Conservation (phyloP, 2,329 filamentous ascomycete genomes). For the Canariomyces notabilis region DNA sequence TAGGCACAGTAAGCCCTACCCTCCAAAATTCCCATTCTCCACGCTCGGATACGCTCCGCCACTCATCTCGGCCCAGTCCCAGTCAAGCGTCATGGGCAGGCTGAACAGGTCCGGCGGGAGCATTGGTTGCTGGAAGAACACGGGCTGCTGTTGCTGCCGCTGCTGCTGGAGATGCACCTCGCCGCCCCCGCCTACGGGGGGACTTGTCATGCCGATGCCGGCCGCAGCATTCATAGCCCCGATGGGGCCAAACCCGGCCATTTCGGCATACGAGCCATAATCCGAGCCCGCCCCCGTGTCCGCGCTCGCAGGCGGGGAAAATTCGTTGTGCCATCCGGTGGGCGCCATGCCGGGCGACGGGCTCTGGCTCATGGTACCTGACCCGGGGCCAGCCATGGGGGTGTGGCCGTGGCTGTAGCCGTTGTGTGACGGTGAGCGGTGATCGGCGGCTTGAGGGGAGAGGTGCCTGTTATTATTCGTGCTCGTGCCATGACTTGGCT, state of each 20-base stretch:
- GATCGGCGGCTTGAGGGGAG: constrained; percentile 27
- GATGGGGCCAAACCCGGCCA: constrained; percentile 39
- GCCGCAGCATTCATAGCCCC: constrained; percentile 6
- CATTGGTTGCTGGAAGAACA: constrained; percentile 71
- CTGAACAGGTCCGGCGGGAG: constrained; percentile 92
- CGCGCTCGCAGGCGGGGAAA: constrained; percentile 30
- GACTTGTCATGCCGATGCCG: constrained; percentile 32
- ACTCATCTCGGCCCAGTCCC: constrained; percentile 70
- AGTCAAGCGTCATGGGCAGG: constrained; percentile 93
- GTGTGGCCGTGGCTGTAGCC: constrained; percentile 27
- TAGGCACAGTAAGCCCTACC: background rate
- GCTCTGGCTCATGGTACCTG: constrained; percentile 34
- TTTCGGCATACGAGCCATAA: constrained; percentile 39
- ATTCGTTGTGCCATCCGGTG: constrained; percentile 46
- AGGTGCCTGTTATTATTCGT: constrained; percentile 25
- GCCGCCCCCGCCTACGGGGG: constrained; percentile 25
- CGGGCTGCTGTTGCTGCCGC: constrained; percentile 20
- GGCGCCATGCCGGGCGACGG: constrained; percentile 42
- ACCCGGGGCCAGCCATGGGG: constrained; percentile 39
- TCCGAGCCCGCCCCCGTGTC: constrained; percentile 27
- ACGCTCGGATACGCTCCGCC: constrained; percentile 60
- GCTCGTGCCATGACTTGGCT: constrained; percentile 23
- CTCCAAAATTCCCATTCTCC: constrained; percentile 54
- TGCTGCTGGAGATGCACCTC: background rate
- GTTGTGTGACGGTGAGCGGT: constrained; percentile 24